These are phyloP conservation scores for Aspergillus neotritici DNA, from an alignment of 2,329 filamentous ascomycete species.

Conservation along the genomic window DNA sequence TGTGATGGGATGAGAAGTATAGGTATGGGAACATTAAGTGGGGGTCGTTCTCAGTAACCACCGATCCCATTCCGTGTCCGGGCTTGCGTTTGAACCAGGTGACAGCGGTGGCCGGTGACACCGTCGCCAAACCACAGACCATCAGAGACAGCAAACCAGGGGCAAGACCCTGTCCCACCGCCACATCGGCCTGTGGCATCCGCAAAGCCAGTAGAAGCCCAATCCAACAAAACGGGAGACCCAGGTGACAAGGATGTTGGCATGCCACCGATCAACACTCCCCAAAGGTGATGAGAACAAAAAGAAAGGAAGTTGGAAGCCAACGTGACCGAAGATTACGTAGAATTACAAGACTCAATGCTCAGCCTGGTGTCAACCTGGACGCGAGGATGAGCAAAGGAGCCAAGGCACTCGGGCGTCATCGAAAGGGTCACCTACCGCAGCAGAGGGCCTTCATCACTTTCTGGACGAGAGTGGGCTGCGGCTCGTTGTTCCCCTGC, in stretches of 20 bases:
- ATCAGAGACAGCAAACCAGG: not conserved
- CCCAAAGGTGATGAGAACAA: conserved; percentile 13
- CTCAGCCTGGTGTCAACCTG: conserved; percentile 30
- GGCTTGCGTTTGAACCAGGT: conserved; percentile 9
- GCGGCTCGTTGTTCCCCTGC: conserved; percentile 59
- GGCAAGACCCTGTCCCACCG: conserved; percentile 10
- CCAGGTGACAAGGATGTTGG: conserved; percentile 13
- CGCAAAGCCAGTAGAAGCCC: conserved; percentile 13
- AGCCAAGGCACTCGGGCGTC: conserved; percentile 14
- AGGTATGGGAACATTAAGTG: conserved; percentile 20
- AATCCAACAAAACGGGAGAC: conserved; percentile 12
- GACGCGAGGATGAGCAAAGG: conserved; percentile 20
- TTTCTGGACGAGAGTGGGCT: conserved; percentile 82
- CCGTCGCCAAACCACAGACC: too few species aligned
- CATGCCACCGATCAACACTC: conserved; percentile 15
- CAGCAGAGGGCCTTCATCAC: conserved; percentile 91
- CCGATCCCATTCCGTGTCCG: conserved; percentile 9
- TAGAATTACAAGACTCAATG: conserved; percentile 18
- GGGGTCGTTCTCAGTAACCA: conserved; percentile 18
- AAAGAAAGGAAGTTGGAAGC: conserved; percentile 15
- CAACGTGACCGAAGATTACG: conserved; percentile 17
- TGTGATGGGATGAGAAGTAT: conserved; percentile 18
- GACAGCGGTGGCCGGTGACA: not conserved
- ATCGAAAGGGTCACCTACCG: conserved; percentile 47
- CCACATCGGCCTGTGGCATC: conserved; percentile 15